These are phyloP conservation scores for Puccinia horiana DNA, from an alignment of 1,284 basidiomycete genomes.

Conservation along the genomic window DNA sequence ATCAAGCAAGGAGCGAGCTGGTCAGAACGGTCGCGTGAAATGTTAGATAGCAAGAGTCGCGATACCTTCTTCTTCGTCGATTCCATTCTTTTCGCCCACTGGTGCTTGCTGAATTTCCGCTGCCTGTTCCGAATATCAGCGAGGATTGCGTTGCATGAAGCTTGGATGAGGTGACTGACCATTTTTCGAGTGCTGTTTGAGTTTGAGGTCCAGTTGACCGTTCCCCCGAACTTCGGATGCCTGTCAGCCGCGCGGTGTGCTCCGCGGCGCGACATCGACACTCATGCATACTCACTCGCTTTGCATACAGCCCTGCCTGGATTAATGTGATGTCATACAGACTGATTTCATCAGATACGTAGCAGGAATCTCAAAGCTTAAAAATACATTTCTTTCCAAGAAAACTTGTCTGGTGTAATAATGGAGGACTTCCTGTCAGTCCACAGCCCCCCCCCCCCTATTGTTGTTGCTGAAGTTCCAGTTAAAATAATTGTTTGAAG, in stretches of 20 bases:
- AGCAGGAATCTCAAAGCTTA: no score
- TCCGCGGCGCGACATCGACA: background rate
- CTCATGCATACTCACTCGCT: background rate
- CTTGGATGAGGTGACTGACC: background rate
- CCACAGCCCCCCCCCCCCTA: no score
- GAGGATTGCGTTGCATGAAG: no score
- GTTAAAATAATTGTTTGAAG: no score
- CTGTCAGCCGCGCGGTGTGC: background rate
- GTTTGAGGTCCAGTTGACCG: background rate
- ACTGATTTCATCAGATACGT: no score
- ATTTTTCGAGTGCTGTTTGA: background rate
- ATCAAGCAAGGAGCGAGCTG: background rate
- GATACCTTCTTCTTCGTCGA: constrained; percentile 46
- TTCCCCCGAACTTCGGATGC: background rate
- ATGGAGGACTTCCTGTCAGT: no score
- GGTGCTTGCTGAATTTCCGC: background rate
- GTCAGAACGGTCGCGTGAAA: background rate
- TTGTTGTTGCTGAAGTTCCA: no score
- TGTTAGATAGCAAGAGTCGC: background rate
- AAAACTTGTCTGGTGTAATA: no score
- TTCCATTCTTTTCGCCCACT: constrained; percentile 29
- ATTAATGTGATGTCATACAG: no score
- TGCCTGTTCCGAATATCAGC: background rate
- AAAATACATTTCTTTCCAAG: no score
- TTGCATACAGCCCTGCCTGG: background rate